Evolutionary conservation across 2,329 filamentous ascomycete species (phyloP).

Genomic region (Ceratocystis colombiana): DNA sequence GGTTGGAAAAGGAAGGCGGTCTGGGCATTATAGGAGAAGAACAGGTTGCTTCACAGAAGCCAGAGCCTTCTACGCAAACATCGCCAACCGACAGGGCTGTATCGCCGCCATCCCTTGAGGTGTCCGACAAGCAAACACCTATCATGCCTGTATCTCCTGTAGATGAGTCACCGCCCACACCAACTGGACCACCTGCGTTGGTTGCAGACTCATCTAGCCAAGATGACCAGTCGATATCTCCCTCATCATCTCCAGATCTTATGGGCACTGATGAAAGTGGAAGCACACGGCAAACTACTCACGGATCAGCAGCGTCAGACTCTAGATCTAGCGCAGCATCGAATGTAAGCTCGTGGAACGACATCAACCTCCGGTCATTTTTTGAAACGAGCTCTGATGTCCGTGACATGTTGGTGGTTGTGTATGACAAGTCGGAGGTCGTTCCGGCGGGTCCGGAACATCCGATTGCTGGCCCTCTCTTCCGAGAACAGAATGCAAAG

Average conservation of each 20-base stretch:
- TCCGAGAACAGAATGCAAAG: slow-evolving; percentile 76
- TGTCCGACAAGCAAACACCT: slow-evolving; percentile 12
- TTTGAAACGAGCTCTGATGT: slow-evolving; percentile 75
- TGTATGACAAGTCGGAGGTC: slow-evolving; percentile 83
- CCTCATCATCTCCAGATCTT: slow-evolving; percentile 55
- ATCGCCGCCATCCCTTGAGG: slow-evolving; percentile 35
- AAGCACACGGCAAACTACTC: slow-evolving; percentile 39
- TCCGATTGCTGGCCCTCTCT: slow-evolving; percentile 68
- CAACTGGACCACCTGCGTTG: slow-evolving; percentile 53
- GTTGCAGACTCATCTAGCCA: slow-evolving; percentile 62
- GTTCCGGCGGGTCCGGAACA: slow-evolving; percentile 72
- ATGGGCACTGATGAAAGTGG: slow-evolving; percentile 39
- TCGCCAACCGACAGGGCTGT: background rate
- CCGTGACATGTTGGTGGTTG: slow-evolving; percentile 77
- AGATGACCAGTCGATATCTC: slow-evolving; percentile 48
- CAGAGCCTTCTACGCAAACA: slow-evolving; percentile 1
- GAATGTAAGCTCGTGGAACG: slow-evolving; percentile 64
- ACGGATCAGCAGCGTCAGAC: slow-evolving; percentile 39
- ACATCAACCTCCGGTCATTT: slow-evolving; percentile 74
- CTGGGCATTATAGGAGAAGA: slow-evolving; percentile 51
- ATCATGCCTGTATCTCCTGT: slow-evolving; percentile 45
- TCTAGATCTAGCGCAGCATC: slow-evolving; percentile 30
- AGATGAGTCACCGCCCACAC: slow-evolving; percentile 42
- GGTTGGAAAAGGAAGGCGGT: slow-evolving; percentile 53
- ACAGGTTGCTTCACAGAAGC: slow-evolving; percentile 30